Percentiles rank a stretch among this genome's conserved stretches.
Evolutionary conservation across 768 basidiomycete genomes (phyloP).

Genomic region (Mycena olivaceomarginata): DNA sequence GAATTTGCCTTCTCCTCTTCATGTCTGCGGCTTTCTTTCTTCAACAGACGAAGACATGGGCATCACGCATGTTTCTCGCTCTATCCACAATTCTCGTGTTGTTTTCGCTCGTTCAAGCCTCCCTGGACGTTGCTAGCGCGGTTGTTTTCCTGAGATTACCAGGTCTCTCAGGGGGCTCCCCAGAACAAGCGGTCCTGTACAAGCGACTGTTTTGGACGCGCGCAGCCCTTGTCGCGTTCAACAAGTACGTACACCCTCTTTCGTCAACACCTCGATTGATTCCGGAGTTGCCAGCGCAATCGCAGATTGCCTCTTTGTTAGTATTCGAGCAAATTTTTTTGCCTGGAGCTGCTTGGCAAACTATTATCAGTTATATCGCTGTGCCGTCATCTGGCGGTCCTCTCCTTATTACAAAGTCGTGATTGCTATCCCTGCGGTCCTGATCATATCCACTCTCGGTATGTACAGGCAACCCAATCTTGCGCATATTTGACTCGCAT

Average conservation of each 20-base stretch:
- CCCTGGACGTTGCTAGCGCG: background rate
- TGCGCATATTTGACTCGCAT: background rate
- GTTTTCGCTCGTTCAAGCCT: conserved; percentile 1
- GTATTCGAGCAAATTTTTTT: background rate
- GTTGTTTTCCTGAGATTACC: background rate
- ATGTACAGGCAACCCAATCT: background rate
- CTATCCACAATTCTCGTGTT: conserved; percentile 5
- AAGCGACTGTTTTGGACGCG: background rate
- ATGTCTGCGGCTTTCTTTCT: conserved; percentile 6
- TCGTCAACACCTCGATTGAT: background rate
- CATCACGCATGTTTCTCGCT: conserved; percentile 2
- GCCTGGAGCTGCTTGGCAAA: background rate
- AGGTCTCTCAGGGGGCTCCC: background rate
- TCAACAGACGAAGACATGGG: conserved; percentile 3
- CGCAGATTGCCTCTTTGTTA: conserved; percentile 3
- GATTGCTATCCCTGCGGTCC: background rate
- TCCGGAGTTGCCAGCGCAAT: background rate
- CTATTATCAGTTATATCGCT: conserved; percentile 9
- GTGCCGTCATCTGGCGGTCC: conserved; percentile 5
- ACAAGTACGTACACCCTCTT: conserved; percentile 7
- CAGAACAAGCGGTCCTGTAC: background rate
- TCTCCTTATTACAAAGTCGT: background rate
- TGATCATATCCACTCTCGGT: conserved; percentile 17
- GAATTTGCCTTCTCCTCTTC: conserved; percentile 31
- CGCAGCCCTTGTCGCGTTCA: background rate